Evolutionary conservation across 345 rosid genomes (phyloP).

Genomic region (Fremontodendron californicum): DNA sequence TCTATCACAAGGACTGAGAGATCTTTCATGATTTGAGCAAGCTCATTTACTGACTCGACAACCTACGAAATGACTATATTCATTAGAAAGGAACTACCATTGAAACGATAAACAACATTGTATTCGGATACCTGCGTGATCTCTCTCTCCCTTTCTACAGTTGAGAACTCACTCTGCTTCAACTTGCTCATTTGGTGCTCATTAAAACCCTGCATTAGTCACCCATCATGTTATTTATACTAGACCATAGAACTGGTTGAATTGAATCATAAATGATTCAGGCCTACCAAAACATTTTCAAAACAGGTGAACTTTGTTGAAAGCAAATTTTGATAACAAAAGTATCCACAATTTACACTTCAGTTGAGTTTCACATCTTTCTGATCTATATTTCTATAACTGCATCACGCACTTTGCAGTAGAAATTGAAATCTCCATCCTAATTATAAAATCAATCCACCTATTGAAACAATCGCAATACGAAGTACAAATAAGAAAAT

Average conservation of each 20-base stretch:
- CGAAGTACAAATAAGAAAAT: neutral
- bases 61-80: slow-evolving; percentile 42
- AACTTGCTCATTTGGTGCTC: slow-evolving; percentile 38
- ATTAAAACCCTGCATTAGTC: slow-evolving; percentile 35
- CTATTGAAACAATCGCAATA: neutral
- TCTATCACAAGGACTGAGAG: slow-evolving; percentile 87
- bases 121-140: slow-evolving; percentile 36
- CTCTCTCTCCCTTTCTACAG: slow-evolving; percentile 46
- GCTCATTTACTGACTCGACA: slow-evolving; percentile 81
- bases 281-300: neutral
- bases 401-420: neutral
- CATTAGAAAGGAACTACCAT: neutral
- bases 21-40: slow-evolving; percentile 94
- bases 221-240: neutral
- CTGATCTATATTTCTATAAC: neutral
- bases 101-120: neutral
- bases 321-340: neutral
- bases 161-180: slow-evolving; percentile 36
- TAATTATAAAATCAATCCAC: neutral
- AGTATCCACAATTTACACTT: neutral
- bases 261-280: neutral
- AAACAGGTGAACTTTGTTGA: neutral
- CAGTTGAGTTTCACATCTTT: neutral
- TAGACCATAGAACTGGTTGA: neutral
- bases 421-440: neutral